Percentiles rank a stretch among this genome's conserved stretches.
phyloP scores from a whole-genome alignment of 164 flowering plant genomes.

The Dillenia turbinata region DNA sequence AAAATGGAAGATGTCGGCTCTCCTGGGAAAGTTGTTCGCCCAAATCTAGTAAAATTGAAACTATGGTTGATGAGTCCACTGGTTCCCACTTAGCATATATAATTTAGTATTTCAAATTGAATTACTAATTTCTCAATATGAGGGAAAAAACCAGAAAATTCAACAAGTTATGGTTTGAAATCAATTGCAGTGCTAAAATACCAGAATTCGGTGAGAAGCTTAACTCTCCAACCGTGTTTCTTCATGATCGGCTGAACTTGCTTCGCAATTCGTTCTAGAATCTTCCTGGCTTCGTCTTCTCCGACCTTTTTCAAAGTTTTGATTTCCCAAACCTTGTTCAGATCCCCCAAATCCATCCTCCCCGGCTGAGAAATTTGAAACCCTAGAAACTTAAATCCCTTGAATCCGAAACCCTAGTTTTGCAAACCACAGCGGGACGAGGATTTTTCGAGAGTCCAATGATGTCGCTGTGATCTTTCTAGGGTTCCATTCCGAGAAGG shows the following conservation, averaged over 20 bases:
- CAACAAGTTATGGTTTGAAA: background rate
- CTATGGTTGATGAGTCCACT: no score
- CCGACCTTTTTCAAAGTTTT: slow-evolving; percentile 64
- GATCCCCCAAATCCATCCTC: slow-evolving; percentile 58
- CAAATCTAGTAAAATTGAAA: no score
- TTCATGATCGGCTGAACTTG: slow-evolving; percentile 96
- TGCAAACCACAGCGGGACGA: no score
- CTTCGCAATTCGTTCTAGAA: slow-evolving; percentile 70
- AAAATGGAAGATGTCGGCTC: no score
- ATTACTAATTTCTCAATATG: background rate
- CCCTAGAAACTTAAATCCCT: background rate
- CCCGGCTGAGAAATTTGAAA: background rate
- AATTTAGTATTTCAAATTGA: no score
- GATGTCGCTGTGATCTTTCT: no score
- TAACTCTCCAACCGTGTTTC: slow-evolving; percentile 84
- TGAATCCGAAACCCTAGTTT: no score
- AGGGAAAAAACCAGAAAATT: background rate
- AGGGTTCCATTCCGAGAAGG: no score
- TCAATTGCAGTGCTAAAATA: slow-evolving; percentile 12
- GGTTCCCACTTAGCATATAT: no score
- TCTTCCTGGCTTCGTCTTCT: slow-evolving; percentile 63
- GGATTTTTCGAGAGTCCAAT: no score
- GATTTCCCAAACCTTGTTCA: slow-evolving; percentile 88
- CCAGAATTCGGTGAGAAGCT: slow-evolving; percentile 89
- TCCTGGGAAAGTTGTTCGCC: no score